Evolutionary conservation across 108 stramenopile genomes (phyloP), one percentile per base, ranked within the genome.

Genomic region (Pseudonitzschia multiseries): DNA sequence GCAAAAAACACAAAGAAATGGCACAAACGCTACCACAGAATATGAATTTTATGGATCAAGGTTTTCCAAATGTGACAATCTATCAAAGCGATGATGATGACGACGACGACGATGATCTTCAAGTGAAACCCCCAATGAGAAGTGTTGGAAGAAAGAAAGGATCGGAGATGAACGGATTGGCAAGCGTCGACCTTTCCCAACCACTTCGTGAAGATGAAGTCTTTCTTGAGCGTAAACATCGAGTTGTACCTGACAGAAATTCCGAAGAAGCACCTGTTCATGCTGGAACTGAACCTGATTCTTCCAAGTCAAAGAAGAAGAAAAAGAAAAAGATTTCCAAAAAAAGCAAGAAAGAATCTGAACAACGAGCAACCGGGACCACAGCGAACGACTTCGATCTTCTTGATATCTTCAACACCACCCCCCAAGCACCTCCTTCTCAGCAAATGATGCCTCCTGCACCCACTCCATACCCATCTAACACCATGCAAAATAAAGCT

Each of bases 161-260:
- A 26, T 40, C 48, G 27, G 87, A 92, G 42, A 83, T 91, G 59
- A 78, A 84, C 22, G 79, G 83, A 62, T 73, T 97, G 24, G 87
- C 93, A 32, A 71, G 81, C 29, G 91, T 96, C 4, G 96, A 97
- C 71, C 77, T 97, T 22, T 93, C 93, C 21, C 82, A 78, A 27
- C 96, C 94, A 26, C 76, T 95, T 42, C 82, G 88, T 2, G 90
- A 86, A 43, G 86, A 94, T 69, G 96, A 97, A 61, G 89, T 93
- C 42, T 89, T 95, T 80, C 93, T 91, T 29, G 71, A 90, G 74
- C 75, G 83, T 71, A 73, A 81, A 65, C 93, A 92, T 75, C 86
- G 81, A 43, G 81, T 83, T 31, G 90, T 89, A 3, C 84, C 84
- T 13, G 83, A 89, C 10, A 75, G 83, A 52, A 9, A 33, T 31